Evolutionary conservation across 192 early-diverging fungal genomes (phyloP).

Genomic region (Entomortierella lignicola): DNA sequence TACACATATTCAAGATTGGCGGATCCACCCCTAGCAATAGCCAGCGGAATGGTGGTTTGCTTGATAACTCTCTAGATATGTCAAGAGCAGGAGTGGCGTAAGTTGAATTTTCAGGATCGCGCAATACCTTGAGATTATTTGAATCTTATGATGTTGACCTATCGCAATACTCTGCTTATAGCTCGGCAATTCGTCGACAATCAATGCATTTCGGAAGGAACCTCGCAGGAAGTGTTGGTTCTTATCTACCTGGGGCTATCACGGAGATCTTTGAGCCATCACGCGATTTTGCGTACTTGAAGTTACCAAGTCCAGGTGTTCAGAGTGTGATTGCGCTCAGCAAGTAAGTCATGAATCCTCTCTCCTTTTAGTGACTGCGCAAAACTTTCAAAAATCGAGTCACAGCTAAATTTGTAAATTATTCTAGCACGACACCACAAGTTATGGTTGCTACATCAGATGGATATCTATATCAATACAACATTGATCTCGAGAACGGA

Average conservation of each 20-base stretch:
- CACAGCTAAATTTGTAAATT: too few relatives aligned
- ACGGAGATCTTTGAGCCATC: slow-evolving; percentile 97
- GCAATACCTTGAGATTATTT: too few relatives aligned
- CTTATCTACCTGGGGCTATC: slow-evolving; percentile 86
- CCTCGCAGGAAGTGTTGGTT: slow-evolving; percentile 83
- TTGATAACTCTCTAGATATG: slow-evolving; percentile 17
- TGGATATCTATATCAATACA: slow-evolving; percentile 92
- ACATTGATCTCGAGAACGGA: slow-evolving; percentile 88
- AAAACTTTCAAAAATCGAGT: too few relatives aligned
- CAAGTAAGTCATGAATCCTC: slow-evolving; percentile 64
- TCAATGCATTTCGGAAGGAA: slow-evolving; percentile 72
- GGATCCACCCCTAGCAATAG: slow-evolving; percentile 24
- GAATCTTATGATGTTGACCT: too few relatives aligned
- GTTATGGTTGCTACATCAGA: slow-evolving; percentile 92
- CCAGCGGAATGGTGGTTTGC: slow-evolving; percentile 21
- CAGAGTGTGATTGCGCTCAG: slow-evolving; percentile 82
- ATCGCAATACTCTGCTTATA: slow-evolving; percentile 11
- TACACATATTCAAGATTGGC: slow-evolving; percentile 89
- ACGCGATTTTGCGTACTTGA: slow-evolving; percentile 94
- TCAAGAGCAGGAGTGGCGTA: slow-evolving; percentile 45
- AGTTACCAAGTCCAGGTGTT: slow-evolving; percentile 82
- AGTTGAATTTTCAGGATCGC: too few relatives aligned
- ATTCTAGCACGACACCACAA: slow-evolving; percentile 72
- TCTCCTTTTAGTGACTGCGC: neutral
- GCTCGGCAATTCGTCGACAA: slow-evolving; percentile 65